Base-by-base conservation (phyloP, 371 early-diverging fungal species). In the Dinochytrium kinnereticum region DNA sequence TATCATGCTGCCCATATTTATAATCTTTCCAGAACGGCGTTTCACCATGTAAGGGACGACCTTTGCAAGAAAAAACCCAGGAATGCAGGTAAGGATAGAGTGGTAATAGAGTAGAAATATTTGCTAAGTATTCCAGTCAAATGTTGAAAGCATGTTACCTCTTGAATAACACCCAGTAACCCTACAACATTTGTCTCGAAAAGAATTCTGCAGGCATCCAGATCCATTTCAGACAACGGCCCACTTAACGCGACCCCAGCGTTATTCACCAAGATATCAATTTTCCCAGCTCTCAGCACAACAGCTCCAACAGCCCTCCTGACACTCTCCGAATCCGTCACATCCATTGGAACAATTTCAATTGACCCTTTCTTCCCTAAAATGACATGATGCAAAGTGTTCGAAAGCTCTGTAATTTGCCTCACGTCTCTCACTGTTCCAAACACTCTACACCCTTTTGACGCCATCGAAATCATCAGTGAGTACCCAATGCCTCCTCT, bases 251-350 rank as follows among this genome's bases (percentile, higher is more conserved):
- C 76, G n/a, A 76, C 72, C 21, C 76, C 76, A 31, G 76, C 76
- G 44, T 68, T 76, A 39, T 76, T 76, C 31, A 76, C 76, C 51
- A 76, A 44, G 33, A 76, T 68, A 50, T 76, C 76, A 36, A 76
- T 64, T 28, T 68, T 33, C 30, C 76, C 76, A 1, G 70, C 61
- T 2, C 68, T 51, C 21, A 34, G 15, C 28, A 71, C 36, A 2
- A 76, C 69, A 1, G 71, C 72, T 0, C 34, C 44, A 0, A 76
- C 51, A 57, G 68, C 76, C 17, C 68, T 50, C 64, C 49, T 28
- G 33, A 76, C 55, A 21, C 59, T 68, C 1, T 71, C 68, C 15
- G 15, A 15, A 19, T 71, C 69, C 34, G 71, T 71, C 31, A 76
- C 76, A 49, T 76, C 76, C 70, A 75, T 65, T 24, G 71, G 75